phyloP scores from a whole-genome alignment of 2,329 filamentous ascomycete genomes.

The Hypoxylon sp. region DNA sequence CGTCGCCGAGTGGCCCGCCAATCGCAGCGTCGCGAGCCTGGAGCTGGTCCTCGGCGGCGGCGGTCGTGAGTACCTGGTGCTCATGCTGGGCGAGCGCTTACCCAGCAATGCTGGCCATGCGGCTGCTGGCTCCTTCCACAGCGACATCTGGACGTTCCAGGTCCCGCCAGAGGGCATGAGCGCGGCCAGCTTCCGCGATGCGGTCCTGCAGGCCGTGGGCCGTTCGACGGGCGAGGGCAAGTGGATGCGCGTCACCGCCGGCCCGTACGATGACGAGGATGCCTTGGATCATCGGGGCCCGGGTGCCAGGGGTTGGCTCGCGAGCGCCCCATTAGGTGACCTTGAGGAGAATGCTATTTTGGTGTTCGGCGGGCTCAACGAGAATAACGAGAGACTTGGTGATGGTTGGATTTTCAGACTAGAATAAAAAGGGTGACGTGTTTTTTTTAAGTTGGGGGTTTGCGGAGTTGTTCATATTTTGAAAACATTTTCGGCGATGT shows the following conservation, averaged over 20 bases:
- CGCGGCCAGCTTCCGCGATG: conserved; percentile 66
- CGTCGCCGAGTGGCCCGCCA: conserved; percentile 59
- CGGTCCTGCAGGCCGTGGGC: conserved; percentile 65
- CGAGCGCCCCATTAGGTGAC: conserved; percentile 66
- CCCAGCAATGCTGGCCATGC: conserved; percentile 62
- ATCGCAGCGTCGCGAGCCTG: conserved; percentile 66
- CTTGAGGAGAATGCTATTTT: conserved; percentile 70
- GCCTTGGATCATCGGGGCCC: conserved; percentile 61
- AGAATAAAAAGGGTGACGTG: conserved; percentile 44
- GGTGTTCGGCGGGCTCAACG: conserved; percentile 70
- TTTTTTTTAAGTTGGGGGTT: background rate
- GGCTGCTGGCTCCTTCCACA: conserved; percentile 65
- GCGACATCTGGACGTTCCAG: conserved; percentile 74
- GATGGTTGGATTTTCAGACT: conserved; percentile 75
- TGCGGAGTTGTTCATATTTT: background rate
- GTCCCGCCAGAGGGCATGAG: conserved; percentile 67
- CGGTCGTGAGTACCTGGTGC: conserved; percentile 71
- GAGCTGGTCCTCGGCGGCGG: conserved; percentile 68
- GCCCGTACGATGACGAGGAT: conserved; percentile 65
- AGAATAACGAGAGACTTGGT: conserved; percentile 63
- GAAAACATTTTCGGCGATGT: background rate
- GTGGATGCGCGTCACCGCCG: conserved; percentile 64
- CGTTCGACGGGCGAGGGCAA: conserved; percentile 67
- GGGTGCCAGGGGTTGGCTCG: conserved; percentile 67
- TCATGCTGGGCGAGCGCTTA: conserved; percentile 69